Conservation (phyloP, 2,329 filamentous ascomycete species). For the Nemania abortiva region DNA sequence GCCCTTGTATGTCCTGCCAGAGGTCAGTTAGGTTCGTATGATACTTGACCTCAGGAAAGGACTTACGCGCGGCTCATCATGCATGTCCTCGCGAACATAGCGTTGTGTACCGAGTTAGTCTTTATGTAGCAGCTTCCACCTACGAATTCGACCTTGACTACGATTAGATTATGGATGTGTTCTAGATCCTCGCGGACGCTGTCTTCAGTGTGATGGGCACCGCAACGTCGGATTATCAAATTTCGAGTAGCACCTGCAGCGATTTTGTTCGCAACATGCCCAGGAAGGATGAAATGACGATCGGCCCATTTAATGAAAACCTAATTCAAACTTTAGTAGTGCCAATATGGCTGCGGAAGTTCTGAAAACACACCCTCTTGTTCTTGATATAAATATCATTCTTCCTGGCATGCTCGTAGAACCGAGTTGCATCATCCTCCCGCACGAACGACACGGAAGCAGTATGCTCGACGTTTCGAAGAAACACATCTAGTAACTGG, state of each 20-base stretch:
- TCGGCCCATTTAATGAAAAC: constrained; percentile 77
- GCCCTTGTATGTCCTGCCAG: constrained; percentile 72
- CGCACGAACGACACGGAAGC: constrained; percentile 79
- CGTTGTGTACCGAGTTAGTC: constrained; percentile 82
- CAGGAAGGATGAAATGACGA: constrained; percentile 74
- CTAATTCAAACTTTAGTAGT: constrained; percentile 56
- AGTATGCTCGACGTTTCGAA: constrained; percentile 69
- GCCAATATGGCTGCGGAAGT: not conserved
- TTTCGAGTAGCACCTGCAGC: constrained; percentile 77
- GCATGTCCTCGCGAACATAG: constrained; percentile 80
- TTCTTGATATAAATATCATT: constrained; percentile 76
- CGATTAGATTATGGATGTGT: constrained; percentile 82
- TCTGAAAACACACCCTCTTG: constrained; percentile 68
- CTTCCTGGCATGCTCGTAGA: constrained; percentile 72
- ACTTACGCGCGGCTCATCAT: constrained; percentile 74
- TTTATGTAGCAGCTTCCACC: constrained; percentile 74
- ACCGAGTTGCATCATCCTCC: constrained; percentile 71
- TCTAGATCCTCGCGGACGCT: constrained; percentile 79
- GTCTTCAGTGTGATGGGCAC: constrained; percentile 69
- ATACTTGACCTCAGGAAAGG: constrained; percentile 6
- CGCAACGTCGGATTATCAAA: constrained; percentile 73
- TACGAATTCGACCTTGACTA: constrained; percentile 73
- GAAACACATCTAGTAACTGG: constrained; percentile 74
- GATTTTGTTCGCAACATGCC: constrained; percentile 74
- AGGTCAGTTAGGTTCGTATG: constrained; percentile 47